phyloP scores from a whole-genome alignment of 495 filamentous ascomycete genomes.

The Hyaloscypha finlandica region DNA sequence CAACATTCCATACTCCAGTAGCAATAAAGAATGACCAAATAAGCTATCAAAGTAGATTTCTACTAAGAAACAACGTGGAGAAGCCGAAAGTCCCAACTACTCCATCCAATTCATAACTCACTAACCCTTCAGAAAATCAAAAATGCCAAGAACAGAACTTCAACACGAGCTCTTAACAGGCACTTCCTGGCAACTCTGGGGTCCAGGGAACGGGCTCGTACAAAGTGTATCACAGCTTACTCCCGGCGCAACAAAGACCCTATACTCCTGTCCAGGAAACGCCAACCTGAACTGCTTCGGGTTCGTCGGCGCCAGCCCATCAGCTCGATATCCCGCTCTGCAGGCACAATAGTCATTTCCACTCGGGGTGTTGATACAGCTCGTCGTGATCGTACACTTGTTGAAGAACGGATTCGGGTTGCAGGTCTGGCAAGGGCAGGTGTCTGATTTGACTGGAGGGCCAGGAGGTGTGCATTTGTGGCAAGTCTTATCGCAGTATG shows the following conservation, averaged over 20 bases:
- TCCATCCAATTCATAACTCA: too few relatives aligned
- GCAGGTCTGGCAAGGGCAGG: conserved; percentile 16
- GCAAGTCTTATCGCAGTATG: conserved; percentile 9
- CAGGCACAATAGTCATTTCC: conserved; percentile 20
- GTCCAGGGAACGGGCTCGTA: conserved; percentile 17
- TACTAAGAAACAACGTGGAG: too few relatives aligned
- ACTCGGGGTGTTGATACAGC: conserved; percentile 15
- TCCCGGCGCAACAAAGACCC: conserved; percentile 22
- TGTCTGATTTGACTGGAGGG: background rate
- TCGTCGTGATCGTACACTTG: conserved; percentile 19
- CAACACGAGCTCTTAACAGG: conserved; percentile 12
- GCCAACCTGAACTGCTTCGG: conserved; percentile 19
- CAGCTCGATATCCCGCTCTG: conserved; percentile 20
- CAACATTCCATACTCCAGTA: too few relatives aligned
- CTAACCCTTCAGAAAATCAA: background rate
- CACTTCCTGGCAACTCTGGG: conserved; percentile 18
- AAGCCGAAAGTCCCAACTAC: too few relatives aligned
- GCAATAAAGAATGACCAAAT: too few relatives aligned
- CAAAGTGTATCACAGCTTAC: conserved; percentile 20
- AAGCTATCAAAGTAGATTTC: too few relatives aligned
- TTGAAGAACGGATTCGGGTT: conserved; percentile 16
- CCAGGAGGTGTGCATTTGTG: conserved; percentile 3
- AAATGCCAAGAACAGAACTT: background rate
- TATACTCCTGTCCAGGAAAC: conserved; percentile 19
- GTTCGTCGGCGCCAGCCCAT: conserved; percentile 15